A percentile compares a stretch with the other conserved stretches of the same genome.
These are phyloP conservation scores for Mycosphaerella arachidis DNA, from an alignment of 2,329 filamentous ascomycete genomes.

Conservation along the genomic window DNA sequence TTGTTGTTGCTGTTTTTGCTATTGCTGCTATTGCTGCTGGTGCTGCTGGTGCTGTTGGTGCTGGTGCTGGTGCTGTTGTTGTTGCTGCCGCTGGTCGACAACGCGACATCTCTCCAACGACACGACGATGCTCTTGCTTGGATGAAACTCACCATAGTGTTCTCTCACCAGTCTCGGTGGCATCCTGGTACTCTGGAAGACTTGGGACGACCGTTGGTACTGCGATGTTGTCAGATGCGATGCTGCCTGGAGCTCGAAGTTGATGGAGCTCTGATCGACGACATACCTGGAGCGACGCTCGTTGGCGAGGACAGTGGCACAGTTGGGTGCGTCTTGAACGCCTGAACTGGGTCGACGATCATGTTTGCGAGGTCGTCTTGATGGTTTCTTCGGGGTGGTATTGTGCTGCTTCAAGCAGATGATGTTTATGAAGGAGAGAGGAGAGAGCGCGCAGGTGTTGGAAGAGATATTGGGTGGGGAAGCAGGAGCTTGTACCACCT, in stretches of 20 bases:
- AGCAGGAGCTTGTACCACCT: not conserved
- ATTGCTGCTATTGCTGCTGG: not conserved
- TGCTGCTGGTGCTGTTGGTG: not conserved
- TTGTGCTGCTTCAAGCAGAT: conserved; percentile 2
- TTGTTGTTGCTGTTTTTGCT: too few relatives aligned
- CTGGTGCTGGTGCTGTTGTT: not conserved
- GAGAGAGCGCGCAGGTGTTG: not conserved
- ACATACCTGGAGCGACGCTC: conserved; percentile 8
- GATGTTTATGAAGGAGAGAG: conserved; percentile 7
- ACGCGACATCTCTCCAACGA: not conserved
- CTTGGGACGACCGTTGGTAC: conserved; percentile 44
- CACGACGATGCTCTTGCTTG: conserved; percentile 4
- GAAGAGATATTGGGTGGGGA: not conserved
- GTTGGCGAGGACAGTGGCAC: conserved; percentile 6
- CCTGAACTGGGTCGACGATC: conserved; percentile 11
- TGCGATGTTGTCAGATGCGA: conserved; percentile 24
- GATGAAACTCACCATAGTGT: conserved; percentile 41
- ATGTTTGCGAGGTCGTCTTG: conserved; percentile 4
- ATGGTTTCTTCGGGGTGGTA: not conserved
- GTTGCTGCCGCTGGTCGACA: conserved; percentile 1
- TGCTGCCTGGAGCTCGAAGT: not conserved
- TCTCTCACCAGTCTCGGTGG: conserved; percentile 40
- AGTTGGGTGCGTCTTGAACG: conserved; percentile 7
- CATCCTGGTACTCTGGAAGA: conserved; percentile 40
- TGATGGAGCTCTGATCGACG: not conserved